Percentiles rank a stretch among this genome's conserved stretches.
Evolutionary conservation across 2,329 filamentous ascomycete genomes (phyloP).

Genomic region (Ceratocystiopsis minuta): DNA sequence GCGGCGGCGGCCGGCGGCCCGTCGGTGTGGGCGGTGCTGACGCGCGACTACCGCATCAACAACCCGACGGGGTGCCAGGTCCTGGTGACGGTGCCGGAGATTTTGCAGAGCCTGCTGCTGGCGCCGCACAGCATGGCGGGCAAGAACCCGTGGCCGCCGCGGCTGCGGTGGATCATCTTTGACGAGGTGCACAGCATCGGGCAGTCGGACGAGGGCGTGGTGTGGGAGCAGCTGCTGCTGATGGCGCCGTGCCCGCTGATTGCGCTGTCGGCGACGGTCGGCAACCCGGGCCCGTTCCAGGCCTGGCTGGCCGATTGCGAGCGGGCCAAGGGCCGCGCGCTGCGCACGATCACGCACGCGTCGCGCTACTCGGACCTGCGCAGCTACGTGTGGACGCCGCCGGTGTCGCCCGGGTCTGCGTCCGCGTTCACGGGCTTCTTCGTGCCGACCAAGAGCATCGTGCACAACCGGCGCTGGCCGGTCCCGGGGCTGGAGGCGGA

Average conservation of each 20-base stretch:
- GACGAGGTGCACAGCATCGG: constrained; percentile 72
- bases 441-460: constrained; percentile 11
- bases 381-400: constrained; percentile 50
- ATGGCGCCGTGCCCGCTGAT: constrained; percentile 62
- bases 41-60: constrained; percentile 57
- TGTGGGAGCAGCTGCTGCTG: constrained; percentile 64
- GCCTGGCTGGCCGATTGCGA: constrained; percentile 51
- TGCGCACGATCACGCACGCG: constrained; percentile 50
- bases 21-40: constrained; percentile 65
- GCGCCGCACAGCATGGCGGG: constrained; percentile 40
- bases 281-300: constrained; percentile 53
- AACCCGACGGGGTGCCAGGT: constrained; percentile 56
- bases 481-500: constrained; percentile 27
- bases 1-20: constrained; percentile 31
- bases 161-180: constrained; percentile 61
- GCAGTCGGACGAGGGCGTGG: constrained; percentile 53
- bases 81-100: constrained; percentile 59
- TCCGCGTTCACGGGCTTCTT: constrained; percentile 31
- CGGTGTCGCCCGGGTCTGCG: constrained; percentile 18
- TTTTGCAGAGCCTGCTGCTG: constrained; percentile 62
- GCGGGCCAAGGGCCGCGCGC: constrained; percentile 38
- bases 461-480: constrained; percentile 17
- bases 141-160: constrained; percentile 39
- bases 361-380: constrained; percentile 59
- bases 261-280: constrained; percentile 62